Base-by-base conservation (phyloP, 1,139 yeast species). In the Hansenula lynferdii region DNA sequence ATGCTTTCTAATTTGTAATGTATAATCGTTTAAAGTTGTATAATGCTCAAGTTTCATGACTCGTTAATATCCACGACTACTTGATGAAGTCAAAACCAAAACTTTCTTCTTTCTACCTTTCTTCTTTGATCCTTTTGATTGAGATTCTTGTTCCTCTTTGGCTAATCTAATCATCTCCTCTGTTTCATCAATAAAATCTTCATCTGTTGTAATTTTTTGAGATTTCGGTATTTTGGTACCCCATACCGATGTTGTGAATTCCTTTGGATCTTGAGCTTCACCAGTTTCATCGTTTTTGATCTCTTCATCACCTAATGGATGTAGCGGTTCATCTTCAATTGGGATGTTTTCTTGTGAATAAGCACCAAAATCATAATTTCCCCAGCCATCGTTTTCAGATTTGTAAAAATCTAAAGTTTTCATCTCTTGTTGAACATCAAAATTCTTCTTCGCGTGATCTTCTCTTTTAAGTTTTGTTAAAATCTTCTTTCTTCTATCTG, bases 361-460 rank as follows among this genome's bases (percentile, higher is more conserved):
- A 18, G 31, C 8, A 30, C 14, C 14, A 23, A 41, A 41, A 14
- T 49, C 48, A 36, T 43, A 42, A 2, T 39, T 36, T 0, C 47
- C 48, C 49, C 49, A 46, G 5, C 54, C 53, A 17, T 64, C 71
- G 51, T 80, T 80, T 50, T 80, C 87, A 19, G 71, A 57, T 40
- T 72, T 72, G 51, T 69, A 81, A 49, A 81, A 82, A 40, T 75
- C 70, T 34, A 72, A 61, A 1, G 77, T 75, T 42, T 71, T 70
- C 30, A 65, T 56, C 50, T 87, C 95, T 43, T 81, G 78, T 42
- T 75, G 74, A 35, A 67, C 68, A 45, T 82, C 73, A 23, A 89
- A 90, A 22, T 72, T 61, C 41, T 65, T 67, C 43, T 77, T 70
- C 42, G 80, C 77, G 39, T 76, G 66, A 42, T 86, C 95, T 50